phyloP scores from a whole-genome alignment of 257 asterid genomes.

The Fraxinus excelsior region DNA sequence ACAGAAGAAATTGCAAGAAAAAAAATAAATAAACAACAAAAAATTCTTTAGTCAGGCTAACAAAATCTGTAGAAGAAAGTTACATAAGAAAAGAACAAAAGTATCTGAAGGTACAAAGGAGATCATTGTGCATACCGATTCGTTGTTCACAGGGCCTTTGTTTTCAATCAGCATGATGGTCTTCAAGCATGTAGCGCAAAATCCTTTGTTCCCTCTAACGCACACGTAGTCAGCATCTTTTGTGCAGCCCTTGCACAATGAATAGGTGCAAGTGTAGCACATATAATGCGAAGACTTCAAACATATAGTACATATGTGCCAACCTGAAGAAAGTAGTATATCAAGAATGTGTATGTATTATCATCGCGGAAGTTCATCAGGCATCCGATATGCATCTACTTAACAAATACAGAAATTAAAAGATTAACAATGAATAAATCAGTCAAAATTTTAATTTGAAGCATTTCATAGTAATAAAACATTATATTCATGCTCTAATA shows the following conservation, averaged over 20 bases:
- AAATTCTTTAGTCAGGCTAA: not conserved
- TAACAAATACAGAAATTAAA: not conserved
- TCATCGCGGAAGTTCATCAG: conserved; percentile 11
- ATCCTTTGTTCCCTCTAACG: conserved; percentile 85
- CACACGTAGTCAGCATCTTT: conserved; percentile 65
- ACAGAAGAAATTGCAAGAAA: not conserved
- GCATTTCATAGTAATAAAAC: not conserved
- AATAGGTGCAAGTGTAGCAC: conserved; percentile 96
- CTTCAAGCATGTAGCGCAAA: conserved; percentile 91
- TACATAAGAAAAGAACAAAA: conserved; percentile 5
- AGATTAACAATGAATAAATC: not conserved
- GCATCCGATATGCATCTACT: not conserved
- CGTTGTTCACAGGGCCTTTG: conserved; percentile 65
- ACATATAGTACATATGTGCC: conserved; percentile 98
- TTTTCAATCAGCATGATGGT: conserved; percentile 83
- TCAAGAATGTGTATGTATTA: conserved; percentile 25
- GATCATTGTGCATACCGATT: conserved; percentile 53
- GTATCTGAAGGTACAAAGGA: conserved; percentile 13
- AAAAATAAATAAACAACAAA: not conserved
- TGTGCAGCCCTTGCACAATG: conserved; percentile 89
- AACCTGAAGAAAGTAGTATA: conserved; percentile 63
- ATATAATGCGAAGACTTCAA: conserved; percentile 65
- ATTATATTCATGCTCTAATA: not conserved
- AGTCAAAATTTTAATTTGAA: not conserved
- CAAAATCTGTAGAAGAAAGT: conserved; percentile 6